Evolutionary conservation across 2,329 filamentous ascomycete genomes (phyloP).

Genomic region (Colletotrichum tropicicola): DNA sequence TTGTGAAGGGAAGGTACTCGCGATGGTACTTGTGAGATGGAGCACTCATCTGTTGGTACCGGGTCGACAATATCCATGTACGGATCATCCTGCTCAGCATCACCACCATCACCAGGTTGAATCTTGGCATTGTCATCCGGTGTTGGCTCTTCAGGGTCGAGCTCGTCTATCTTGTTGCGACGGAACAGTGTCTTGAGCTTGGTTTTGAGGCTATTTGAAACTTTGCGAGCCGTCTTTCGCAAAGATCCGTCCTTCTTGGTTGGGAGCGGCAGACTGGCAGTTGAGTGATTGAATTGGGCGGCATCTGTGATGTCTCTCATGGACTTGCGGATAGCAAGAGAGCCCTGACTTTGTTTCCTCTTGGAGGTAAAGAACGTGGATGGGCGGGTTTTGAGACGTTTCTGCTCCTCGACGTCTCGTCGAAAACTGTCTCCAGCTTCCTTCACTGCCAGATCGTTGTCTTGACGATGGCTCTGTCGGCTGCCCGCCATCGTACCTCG

Average conservation of each 20-base stretch:
- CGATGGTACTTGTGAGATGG: conserved; percentile 58
- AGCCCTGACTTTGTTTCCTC: conserved; percentile 42
- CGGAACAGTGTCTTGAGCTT: conserved; percentile 69
- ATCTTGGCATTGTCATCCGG: conserved; percentile 36
- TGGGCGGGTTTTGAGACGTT: conserved; percentile 48
- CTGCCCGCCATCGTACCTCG: conserved; percentile 22
- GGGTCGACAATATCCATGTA: conserved; percentile 44
- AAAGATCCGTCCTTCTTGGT: conserved; percentile 38
- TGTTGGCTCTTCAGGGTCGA: conserved; percentile 61
- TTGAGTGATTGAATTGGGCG: conserved; percentile 38
- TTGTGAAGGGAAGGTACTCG: conserved; percentile 60
- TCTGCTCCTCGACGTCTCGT: conserved; percentile 43
- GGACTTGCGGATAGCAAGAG: conserved; percentile 55
- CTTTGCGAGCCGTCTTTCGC: conserved; percentile 65
- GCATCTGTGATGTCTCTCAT: conserved; percentile 51
- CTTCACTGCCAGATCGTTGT: conserved; percentile 46
- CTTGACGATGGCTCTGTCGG: conserved; percentile 31
- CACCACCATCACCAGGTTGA: neutral
- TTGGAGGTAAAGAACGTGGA: conserved; percentile 55
- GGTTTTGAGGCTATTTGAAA: conserved; percentile 68
- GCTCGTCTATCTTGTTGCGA: conserved; percentile 45
- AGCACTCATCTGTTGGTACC: conserved; percentile 48
- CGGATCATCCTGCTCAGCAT: conserved; percentile 34
- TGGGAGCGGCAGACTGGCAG: neutral
- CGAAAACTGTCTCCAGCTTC: conserved; percentile 46